phyloP scores from a whole-genome alignment of 768 basidiomycete genomes.

The Serendipita vermifera region DNA sequence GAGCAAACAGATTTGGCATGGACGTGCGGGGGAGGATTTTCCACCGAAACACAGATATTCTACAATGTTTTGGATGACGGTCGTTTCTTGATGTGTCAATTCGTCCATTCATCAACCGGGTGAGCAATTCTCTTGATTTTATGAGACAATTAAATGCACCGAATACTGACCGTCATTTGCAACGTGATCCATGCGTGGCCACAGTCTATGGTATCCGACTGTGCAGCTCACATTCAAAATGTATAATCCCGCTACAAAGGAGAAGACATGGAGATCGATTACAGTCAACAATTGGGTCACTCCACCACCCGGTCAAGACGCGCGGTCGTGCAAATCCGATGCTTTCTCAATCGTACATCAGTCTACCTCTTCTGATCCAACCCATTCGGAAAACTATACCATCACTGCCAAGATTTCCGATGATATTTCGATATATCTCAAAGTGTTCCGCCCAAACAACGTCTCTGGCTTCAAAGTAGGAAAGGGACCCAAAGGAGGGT shows the following conservation, averaged over 20 bases:
- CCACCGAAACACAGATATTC: conserved; percentile 81
- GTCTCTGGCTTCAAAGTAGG: conserved; percentile 87
- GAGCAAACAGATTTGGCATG: conserved; percentile 66
- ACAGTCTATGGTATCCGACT: conserved; percentile 83
- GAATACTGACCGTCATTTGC: background rate
- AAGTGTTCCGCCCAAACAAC: conserved; percentile 51
- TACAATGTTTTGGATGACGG: conserved; percentile 78
- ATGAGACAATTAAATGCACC: background rate
- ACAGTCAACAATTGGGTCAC: conserved; percentile 71
- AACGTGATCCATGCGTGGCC: conserved; percentile 9
- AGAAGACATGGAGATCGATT: conserved; percentile 72
- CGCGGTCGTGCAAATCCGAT: conserved; percentile 75
- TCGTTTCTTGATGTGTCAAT: conserved; percentile 60
- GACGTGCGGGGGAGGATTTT: conserved; percentile 71
- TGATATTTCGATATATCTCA: conserved; percentile 70
- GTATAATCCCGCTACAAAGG: conserved; percentile 62
- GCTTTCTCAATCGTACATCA: conserved; percentile 67
- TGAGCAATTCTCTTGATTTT: conserved; percentile 29
- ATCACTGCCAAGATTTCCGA: conserved; percentile 66
- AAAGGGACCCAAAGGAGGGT: conserved; percentile 74
- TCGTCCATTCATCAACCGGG: conserved; percentile 85
- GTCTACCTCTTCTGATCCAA: conserved; percentile 39
- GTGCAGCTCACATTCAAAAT: conserved; percentile 90
- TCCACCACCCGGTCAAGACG: conserved; percentile 66
- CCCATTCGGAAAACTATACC: conserved; percentile 57